These are phyloP conservation scores for Penicillium brasilianum DNA, from an alignment of 2,329 filamentous ascomycete genomes.

Conservation along the genomic window DNA sequence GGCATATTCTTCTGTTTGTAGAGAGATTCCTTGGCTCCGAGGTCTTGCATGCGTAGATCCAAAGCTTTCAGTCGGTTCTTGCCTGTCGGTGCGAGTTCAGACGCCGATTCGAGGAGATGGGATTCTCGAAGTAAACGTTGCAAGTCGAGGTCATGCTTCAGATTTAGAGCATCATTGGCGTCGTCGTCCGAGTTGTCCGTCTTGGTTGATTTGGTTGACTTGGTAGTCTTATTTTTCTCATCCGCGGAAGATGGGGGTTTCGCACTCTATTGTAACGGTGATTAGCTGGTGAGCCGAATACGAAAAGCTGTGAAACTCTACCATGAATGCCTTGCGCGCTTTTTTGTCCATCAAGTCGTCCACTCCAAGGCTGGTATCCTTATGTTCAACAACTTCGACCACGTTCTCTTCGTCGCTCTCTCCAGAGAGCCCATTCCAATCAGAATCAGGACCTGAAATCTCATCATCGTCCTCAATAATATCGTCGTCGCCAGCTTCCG, in stretches of 20 bases:
- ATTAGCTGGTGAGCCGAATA: slow-evolving; percentile 14
- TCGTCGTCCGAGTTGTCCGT: slow-evolving; percentile 60
- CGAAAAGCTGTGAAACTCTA: slow-evolving; percentile 36
- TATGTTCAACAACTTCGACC: slow-evolving; percentile 69
- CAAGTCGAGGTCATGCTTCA: slow-evolving; percentile 90
- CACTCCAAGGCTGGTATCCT: slow-evolving; percentile 48
- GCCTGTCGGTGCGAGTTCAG: slow-evolving; percentile 64
- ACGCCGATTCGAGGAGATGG: slow-evolving; percentile 73
- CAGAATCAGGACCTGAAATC: slow-evolving; percentile 49
- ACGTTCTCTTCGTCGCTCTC: slow-evolving; percentile 45
- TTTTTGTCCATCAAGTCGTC: slow-evolving; percentile 64
- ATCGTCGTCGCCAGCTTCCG: slow-evolving; percentile 32
- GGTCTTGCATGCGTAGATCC: slow-evolving; percentile 79
- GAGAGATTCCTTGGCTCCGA: slow-evolving; percentile 78
- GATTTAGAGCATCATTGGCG: slow-evolving; percentile 63
- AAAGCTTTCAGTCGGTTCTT: slow-evolving; percentile 79
- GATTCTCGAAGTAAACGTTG: slow-evolving; percentile 91
- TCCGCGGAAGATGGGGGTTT: slow-evolving; percentile 54
- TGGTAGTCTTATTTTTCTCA: slow-evolving; percentile 25
- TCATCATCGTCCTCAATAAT: slow-evolving; percentile 34
- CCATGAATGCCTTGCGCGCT: slow-evolving; percentile 81
- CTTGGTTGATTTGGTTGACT: slow-evolving; percentile 32
- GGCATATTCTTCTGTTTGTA: slow-evolving; percentile 86
- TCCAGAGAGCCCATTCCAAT: slow-evolving; percentile 69
- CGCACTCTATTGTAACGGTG: slow-evolving; percentile 34